These are phyloP conservation scores for Vickermania ingenoplastis DNA, from an alignment of 208 protist genomes.

Conservation along the genomic window DNA sequence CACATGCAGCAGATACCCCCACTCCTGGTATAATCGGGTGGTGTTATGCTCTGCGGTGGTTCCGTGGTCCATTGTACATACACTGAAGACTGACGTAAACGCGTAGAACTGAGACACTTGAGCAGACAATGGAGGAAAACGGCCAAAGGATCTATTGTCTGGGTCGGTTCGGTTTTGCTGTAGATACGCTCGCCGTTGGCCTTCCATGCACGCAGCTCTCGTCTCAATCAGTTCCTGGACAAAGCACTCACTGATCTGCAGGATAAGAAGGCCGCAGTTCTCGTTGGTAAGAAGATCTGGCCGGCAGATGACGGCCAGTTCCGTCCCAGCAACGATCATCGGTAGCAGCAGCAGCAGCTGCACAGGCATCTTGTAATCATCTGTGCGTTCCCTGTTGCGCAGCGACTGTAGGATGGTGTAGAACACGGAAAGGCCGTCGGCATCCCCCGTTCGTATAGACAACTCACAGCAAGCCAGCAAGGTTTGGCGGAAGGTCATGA, in stretches of 20 bases:
- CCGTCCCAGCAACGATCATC: neutral
- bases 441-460: neutral
- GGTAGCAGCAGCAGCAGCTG: neutral
- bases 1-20: slow-evolving; percentile 32
- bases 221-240: neutral
- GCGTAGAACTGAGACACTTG: neutral
- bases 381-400: too few species aligned
- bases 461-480: neutral
- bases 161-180: neutral
- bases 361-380: too few species aligned
- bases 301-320: neutral
- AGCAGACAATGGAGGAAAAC: too few species aligned
- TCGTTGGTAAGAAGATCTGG: neutral
- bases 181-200: neutral
- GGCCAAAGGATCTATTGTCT: neutral
- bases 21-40: slow-evolving; percentile 24
- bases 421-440: neutral
- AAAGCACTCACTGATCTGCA: neutral
- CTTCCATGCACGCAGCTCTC: neutral
- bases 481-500: neutral
- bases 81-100: slow-evolving; percentile 9
- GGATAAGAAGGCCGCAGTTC: neutral
- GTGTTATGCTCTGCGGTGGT: slow-evolving; percentile 6
- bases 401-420: too few species aligned
- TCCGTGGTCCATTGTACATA: slow-evolving; percentile 17